Base-by-base conservation (phyloP, 1,284 basidiomycete genomes). In the Ganoderma sp. region DNA sequence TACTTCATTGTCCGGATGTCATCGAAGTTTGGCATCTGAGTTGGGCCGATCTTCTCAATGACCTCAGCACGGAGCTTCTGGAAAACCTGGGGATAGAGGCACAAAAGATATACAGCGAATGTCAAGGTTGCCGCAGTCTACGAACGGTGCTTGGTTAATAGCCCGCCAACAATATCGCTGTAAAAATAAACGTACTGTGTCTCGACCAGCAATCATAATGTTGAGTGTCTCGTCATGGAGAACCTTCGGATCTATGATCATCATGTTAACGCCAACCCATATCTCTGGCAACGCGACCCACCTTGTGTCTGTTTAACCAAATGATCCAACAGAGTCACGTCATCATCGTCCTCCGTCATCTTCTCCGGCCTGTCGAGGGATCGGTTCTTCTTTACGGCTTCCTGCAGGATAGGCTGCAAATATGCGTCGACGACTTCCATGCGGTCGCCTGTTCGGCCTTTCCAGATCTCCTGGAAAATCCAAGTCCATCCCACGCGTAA, bases 181-280 rank as follows among this genome's bases (percentile, higher is more conserved):
- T 39, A 9, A 39, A 9, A 5, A 56, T 9, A 39, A 10, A 56
- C 28, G 5, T n/a, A 82, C 82, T 0, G 83, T 84, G 54, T 84
- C 82, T 19, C 78, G 75, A 3, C 82, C 81, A 37, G 83, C 82
- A 34, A 84, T 75, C 74, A 81, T 61, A 63, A 82, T 82, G 66
- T 83, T 85, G 34, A 84, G 54, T 0, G 71, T 75, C 69, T 84
- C 84, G 60, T 84, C 83, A 54, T 75, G 79, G 34, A 82, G 74
- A 0, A 80, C 63, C 22, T 66, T 61, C 19, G 68, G 63, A 69
- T 74, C 63, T 73, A 28, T 22, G 15, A 34, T 10, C 22, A 15
- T 41, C 58, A 15, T 2, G 37, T 39, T 10, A 39, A 37, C 34
- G 12, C n/a, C 9, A 25, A 19, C 52, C 25, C 15, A 32, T 3